Conservation (phyloP, 352 stramenopile species). For the Phytophthora colocasiae region DNA sequence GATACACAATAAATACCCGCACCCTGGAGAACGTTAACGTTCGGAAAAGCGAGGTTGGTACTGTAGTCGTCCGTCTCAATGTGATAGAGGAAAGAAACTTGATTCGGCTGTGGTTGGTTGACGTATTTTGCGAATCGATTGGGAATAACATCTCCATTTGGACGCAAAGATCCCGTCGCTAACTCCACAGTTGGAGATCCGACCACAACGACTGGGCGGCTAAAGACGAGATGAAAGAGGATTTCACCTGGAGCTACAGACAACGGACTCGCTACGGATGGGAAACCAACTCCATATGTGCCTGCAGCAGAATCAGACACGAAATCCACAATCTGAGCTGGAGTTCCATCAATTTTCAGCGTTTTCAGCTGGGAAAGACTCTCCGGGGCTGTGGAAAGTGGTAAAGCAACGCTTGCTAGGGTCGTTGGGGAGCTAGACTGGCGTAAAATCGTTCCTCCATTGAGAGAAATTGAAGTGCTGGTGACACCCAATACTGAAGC, state of each 20-base stretch:
- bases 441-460: slow-evolving; percentile 36
- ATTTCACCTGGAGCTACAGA: slow-evolving; percentile 70
- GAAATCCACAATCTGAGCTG: slow-evolving; percentile 54
- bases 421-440: slow-evolving; percentile 44
- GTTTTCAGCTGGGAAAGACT: slow-evolving; percentile 42
- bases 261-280: slow-evolving; percentile 52
- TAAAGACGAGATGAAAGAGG: slow-evolving; percentile 73
- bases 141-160: slow-evolving; percentile 47
- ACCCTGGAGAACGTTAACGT: slow-evolving; percentile 41
- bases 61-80: slow-evolving; percentile 63
- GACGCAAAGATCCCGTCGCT: slow-evolving; percentile 59
- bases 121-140: slow-evolving; percentile 61
- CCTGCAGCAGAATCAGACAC: slow-evolving; percentile 49
- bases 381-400: slow-evolving; percentile 20
- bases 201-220: slow-evolving; percentile 54
- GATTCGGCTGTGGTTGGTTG: slow-evolving; percentile 47
- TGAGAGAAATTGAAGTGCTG: slow-evolving; percentile 37
- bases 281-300: slow-evolving; percentile 73
- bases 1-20: slow-evolving; percentile 57
- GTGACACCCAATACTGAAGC: slow-evolving; percentile 39
- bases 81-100: slow-evolving; percentile 74
- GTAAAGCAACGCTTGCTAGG: slow-evolving; percentile 42
- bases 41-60: slow-evolving; percentile 62
- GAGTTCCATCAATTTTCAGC: slow-evolving; percentile 55
- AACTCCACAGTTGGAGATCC: slow-evolving; percentile 58